phyloP scores from a whole-genome alignment of 139 green algal species.

The Edaphochlamys debaryana region DNA sequence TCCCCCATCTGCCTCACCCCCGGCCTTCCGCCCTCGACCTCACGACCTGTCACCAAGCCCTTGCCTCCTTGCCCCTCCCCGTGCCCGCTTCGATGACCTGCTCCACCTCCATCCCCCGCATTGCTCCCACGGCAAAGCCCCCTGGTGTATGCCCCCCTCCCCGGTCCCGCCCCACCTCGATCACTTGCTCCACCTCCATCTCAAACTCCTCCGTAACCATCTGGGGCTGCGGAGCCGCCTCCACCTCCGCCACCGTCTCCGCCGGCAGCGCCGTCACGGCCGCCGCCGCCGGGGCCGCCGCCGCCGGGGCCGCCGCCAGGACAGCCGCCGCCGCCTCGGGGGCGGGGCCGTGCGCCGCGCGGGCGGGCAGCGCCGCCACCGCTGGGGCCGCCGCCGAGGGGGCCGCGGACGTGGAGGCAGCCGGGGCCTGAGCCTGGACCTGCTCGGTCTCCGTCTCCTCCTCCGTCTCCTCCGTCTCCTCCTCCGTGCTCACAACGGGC shows the following conservation, averaged over 20 bases:
- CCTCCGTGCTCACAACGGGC: too few relatives aligned
- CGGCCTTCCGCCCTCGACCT: too few relatives aligned
- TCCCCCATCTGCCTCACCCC: too few relatives aligned
- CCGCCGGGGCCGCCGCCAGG: not conserved
- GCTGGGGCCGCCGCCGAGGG: not conserved
- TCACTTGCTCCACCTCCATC: slow-evolving; percentile 9
- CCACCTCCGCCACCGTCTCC: not conserved
- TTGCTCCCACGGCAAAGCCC: too few relatives aligned
- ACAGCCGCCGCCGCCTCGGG: not conserved
- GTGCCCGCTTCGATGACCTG: slow-evolving; percentile 11
- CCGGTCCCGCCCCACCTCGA: too few relatives aligned
- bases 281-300: not conserved
- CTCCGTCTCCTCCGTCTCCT: not conserved
- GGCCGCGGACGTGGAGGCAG: too few relatives aligned
- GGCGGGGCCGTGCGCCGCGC: too few relatives aligned
- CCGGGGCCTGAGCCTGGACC: not conserved
- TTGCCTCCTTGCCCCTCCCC: too few relatives aligned
- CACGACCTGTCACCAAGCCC: too few relatives aligned
- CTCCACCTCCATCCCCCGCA: slow-evolving; percentile 7
- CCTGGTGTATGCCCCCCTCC: too few relatives aligned
- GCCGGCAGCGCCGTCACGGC: not conserved
- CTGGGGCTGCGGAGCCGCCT: not conserved
- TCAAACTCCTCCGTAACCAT: not conserved
- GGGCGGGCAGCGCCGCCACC: too few relatives aligned
- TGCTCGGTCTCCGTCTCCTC: not conserved